Evolutionary conservation across 257 asterid genomes (phyloP).

Genomic region (Solanum pennellii): DNA sequence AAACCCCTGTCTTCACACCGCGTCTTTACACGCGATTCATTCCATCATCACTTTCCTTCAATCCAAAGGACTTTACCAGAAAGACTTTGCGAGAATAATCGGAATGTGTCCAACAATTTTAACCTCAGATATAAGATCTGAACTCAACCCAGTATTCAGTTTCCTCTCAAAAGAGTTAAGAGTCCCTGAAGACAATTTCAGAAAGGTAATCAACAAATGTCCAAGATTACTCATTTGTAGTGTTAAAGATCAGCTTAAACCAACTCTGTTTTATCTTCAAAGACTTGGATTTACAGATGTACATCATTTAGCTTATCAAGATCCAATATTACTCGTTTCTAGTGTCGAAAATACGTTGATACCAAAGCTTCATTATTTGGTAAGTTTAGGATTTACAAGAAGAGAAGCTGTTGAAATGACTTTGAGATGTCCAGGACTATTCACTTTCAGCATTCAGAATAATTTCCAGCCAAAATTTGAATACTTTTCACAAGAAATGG

Average conservation of each 20-base stretch:
- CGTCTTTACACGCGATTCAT: slow-evolving; percentile 58
- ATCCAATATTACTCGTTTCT: slow-evolving; percentile 65
- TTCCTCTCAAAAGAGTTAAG: slow-evolving; percentile 51
- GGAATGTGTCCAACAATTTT: slow-evolving; percentile 85
- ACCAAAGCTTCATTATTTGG: slow-evolving; percentile 52
- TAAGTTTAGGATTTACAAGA: slow-evolving; percentile 45
- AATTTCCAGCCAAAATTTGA: slow-evolving; percentile 78
- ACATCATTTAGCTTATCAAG: slow-evolving; percentile 50
- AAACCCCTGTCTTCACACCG: slow-evolving; percentile 59
- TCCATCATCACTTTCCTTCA: slow-evolving; percentile 59
- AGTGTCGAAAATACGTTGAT: slow-evolving; percentile 75
- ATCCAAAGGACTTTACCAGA: slow-evolving; percentile 78
- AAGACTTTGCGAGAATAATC: slow-evolving; percentile 65
- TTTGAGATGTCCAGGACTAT: slow-evolving; percentile 67
- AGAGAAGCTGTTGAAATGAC: slow-evolving; percentile 59
- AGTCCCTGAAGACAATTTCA: slow-evolving; percentile 47
- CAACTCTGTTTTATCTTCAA: slow-evolving; percentile 69
- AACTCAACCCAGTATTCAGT: slow-evolving; percentile 53
- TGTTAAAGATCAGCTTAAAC: slow-evolving; percentile 60
- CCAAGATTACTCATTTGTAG: slow-evolving; percentile 60
- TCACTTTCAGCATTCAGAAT: slow-evolving; percentile 70
- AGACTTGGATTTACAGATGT: slow-evolving; percentile 58
- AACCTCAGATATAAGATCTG: slow-evolving; percentile 48
- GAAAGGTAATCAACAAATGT: slow-evolving; percentile 68
- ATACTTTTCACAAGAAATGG: slow-evolving; percentile 46